Base-by-base conservation (phyloP, 192 early-diverging fungal species). In the Rhizophagus clarus region DNA sequence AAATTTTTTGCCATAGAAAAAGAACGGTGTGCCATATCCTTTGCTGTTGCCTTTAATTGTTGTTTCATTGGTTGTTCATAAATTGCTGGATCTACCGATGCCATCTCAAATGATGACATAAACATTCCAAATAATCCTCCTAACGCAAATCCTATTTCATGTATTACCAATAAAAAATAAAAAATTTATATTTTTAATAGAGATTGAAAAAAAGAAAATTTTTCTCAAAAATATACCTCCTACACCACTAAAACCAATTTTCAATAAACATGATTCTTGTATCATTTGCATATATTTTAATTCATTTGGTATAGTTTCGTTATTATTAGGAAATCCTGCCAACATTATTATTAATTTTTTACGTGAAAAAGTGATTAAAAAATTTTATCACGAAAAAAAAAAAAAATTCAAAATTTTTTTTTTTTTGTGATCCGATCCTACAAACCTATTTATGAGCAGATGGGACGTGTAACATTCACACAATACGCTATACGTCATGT, bases 1-100 rank as follows among this genome's bases (percentile, higher is more conserved):
- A 99, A 97, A 85, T 94, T 96, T 83, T 96, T 99, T 12, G 95
- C 98, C 40, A 94, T 91, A 9, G 95, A 93, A 75, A 90, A 88
- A 4, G 92, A 93, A 70, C 92, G 88, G 28, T 78, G 86, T 3
- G 91, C 94, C 98, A 98, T 99, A 80, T 99, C 96, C 82, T 91
- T 93, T 51, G 95, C 83, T 62, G 95, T 96, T 20, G 88, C 83
- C 80, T 90, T 93, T 79, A 98, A 89, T 85, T 99, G 97, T 79
- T 97, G 91, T 81, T 87, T 92, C 15, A 95, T 96, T 28, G 92
- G 88, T 79, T 92, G 82, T 73, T 94, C 88, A 51, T 87, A 83
- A 28, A 92, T 82, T 72, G 92, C 87, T 15, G 86, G 87, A 22
- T 91, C 90, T 81, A 92, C 83, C 20, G 90, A 91, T 51, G 92